These are phyloP conservation scores for Arctium lappa DNA, from an alignment of 129 eudicot species.

Conservation along the genomic window DNA sequence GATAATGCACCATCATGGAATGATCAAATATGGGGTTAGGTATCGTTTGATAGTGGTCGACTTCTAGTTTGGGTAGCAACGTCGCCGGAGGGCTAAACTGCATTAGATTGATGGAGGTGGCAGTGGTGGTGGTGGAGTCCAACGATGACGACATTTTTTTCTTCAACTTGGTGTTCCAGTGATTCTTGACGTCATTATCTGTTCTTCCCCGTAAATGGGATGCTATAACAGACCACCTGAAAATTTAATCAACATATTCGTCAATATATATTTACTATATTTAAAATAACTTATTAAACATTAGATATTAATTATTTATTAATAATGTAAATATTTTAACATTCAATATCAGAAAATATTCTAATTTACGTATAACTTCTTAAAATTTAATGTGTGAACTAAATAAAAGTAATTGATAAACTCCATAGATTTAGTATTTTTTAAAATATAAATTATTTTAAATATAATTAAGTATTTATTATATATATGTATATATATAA, in stretches of 20 bases:
- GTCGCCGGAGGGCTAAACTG: neutral
- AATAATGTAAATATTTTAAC: neutral
- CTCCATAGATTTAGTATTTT: neutral
- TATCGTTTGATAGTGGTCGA: neutral
- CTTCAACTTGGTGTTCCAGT: slow-evolving; percentile 82
- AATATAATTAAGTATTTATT: too few species aligned
- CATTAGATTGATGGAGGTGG: neutral
- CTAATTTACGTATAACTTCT: neutral
- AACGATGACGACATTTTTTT: slow-evolving; percentile 40
- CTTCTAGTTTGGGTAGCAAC: slow-evolving; percentile 21
- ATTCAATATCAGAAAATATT: neutral
- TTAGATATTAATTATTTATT: neutral
- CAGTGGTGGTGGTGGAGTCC: neutral
- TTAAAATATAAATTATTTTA: too few species aligned
- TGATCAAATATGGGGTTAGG: slow-evolving; percentile 4
- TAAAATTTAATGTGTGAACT: neutral
- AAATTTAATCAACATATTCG: neutral
- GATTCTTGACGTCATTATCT: slow-evolving; percentile 77
- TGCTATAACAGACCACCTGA: slow-evolving; percentile 81
- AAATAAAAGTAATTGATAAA: neutral
- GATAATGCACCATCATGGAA: neutral
- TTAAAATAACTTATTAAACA: neutral
- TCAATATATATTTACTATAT: neutral
- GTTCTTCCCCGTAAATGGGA: slow-evolving; percentile 74
- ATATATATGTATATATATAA: too few species aligned